Conservation (phyloP, 495 filamentous ascomycete genomes). For the Clohesyomyces aquaticus region DNA sequence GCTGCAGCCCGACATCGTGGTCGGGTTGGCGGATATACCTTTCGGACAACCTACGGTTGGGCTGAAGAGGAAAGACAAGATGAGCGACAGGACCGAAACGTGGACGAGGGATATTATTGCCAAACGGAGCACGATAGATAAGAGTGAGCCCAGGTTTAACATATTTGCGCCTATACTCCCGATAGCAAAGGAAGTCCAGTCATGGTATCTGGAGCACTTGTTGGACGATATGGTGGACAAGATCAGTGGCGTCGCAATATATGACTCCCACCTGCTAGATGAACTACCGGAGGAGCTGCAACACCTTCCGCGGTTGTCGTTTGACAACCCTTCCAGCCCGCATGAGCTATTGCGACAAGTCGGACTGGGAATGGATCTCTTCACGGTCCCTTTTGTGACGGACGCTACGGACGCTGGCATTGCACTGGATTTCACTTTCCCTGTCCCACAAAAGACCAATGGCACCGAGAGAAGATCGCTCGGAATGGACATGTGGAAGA, state of each 20-base stretch:
- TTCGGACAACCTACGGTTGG: constrained; percentile 59
- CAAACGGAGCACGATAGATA: constrained; percentile 46
- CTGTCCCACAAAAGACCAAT: constrained; percentile 38
- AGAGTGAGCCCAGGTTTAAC: constrained; percentile 21
- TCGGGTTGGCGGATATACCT: constrained; percentile 78
- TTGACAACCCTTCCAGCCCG: constrained; percentile 68
- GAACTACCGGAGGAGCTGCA: constrained; percentile 62
- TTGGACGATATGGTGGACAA: constrained; percentile 54
- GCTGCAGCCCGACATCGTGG: constrained; percentile 77
- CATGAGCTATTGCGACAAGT: constrained; percentile 76
- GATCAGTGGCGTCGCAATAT: constrained; percentile 80
- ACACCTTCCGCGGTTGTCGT: constrained; percentile 70
- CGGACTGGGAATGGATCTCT: constrained; percentile 74
- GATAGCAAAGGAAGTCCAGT: constrained; percentile 71
- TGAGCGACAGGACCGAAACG: constrained; percentile 79
- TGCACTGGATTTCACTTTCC: constrained; percentile 79
- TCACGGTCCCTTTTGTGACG: constrained; percentile 74
- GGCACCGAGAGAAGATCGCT: constrained; percentile 50
- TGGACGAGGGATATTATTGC: constrained; percentile 65
- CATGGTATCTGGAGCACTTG: constrained; percentile 73
- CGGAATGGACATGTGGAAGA: constrained; percentile 75
- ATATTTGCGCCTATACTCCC: constrained; percentile 84
- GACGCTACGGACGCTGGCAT: constrained; percentile 81
- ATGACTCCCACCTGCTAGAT: constrained; percentile 70
- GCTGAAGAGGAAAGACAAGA: constrained; percentile 72